A percentile compares a stretch with the other conserved stretches of the same genome.
phyloP scores from a whole-genome alignment of 371 early-diverging fungal species.

The Umbelopsis sp. region DNA sequence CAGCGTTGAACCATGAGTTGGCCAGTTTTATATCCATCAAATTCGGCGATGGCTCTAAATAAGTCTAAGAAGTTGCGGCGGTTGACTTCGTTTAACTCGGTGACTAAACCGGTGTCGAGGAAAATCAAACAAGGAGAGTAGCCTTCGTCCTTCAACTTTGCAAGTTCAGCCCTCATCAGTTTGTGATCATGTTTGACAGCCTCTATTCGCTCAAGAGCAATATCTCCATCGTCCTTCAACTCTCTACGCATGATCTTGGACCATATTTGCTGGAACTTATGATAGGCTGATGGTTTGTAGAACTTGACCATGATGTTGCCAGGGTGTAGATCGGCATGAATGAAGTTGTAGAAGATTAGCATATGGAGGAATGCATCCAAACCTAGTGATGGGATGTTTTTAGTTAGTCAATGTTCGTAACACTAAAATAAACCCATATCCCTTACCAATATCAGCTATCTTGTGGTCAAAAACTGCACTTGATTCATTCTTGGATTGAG shows the following conservation, averaged over 20 bases:
- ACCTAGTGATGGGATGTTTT: slow-evolving; percentile 26
- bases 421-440: not conserved
- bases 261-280: slow-evolving; percentile 58
- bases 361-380: slow-evolving; percentile 71
- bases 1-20: slow-evolving; percentile 89
- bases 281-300: slow-evolving; percentile 65
- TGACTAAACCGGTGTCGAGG: slow-evolving; percentile 91
- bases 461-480: slow-evolving; percentile 67
- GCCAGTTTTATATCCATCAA: slow-evolving; percentile 83
- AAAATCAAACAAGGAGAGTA: slow-evolving; percentile 81
- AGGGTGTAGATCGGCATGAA: slow-evolving; percentile 94
- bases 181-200: slow-evolving; percentile 39
- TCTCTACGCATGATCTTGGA: slow-evolving; percentile 37
- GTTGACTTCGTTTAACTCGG: slow-evolving; percentile 70
- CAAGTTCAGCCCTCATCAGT: slow-evolving; percentile 55
- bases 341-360: slow-evolving; percentile 91
- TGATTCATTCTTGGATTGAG: slow-evolving; percentile 32
- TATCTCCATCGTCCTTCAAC: slow-evolving; percentile 46
- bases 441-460: slow-evolving; percentile 74
- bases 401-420: not conserved
- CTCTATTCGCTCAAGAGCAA: slow-evolving; percentile 38
- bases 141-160: slow-evolving; percentile 61
- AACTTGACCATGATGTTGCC: slow-evolving; percentile 94
- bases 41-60: slow-evolving; percentile 83
- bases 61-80: slow-evolving; percentile 89